Percentiles rank a stretch among this genome's conserved stretches.
These are phyloP conservation scores for Xylaria grammica DNA, from an alignment of 495 filamentous ascomycete species.

Conservation along the genomic window DNA sequence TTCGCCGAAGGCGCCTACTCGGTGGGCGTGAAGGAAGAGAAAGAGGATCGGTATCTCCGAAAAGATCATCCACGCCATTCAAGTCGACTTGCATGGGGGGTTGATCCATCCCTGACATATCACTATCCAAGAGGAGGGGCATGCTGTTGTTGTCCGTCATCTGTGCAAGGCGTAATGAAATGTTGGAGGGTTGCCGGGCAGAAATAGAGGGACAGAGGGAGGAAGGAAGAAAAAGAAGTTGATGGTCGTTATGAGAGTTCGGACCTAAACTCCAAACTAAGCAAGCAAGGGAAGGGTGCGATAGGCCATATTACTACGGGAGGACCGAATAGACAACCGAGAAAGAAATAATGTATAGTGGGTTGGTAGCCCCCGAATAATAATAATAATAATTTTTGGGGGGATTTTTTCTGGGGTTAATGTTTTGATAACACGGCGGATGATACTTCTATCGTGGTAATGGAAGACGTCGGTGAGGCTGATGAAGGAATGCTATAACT, in stretches of 20 bases:
- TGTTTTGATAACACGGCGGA: background rate
- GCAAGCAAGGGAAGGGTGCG: background rate
- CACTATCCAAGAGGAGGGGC: constrained; percentile 43
- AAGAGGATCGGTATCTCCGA: constrained; percentile 70
- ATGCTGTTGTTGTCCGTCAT: constrained; percentile 42
- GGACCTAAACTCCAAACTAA: background rate
- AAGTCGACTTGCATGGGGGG: constrained; percentile 69
- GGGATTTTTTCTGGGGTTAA: too few relatives aligned
- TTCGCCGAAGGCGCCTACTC: constrained; percentile 70
- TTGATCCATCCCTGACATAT: constrained; percentile 32
- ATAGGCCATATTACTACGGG: background rate
- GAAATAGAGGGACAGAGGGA: too few relatives aligned
- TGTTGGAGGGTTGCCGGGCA: background rate
- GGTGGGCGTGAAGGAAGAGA: constrained; percentile 55
- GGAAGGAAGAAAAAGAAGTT: background rate
- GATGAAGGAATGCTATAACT: background rate
- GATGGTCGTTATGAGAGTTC: background rate
- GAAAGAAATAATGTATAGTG: background rate
- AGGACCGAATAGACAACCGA: background rate
- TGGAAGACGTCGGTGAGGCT: background rate
- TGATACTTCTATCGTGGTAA: background rate
- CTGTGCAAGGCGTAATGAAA: background rate
- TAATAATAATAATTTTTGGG: background rate
- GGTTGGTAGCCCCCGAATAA: background rate
- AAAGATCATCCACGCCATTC: constrained; percentile 75